Conservation (phyloP, 192 early-diverging fungal genomes). For the Coemansia sp. region DNA sequence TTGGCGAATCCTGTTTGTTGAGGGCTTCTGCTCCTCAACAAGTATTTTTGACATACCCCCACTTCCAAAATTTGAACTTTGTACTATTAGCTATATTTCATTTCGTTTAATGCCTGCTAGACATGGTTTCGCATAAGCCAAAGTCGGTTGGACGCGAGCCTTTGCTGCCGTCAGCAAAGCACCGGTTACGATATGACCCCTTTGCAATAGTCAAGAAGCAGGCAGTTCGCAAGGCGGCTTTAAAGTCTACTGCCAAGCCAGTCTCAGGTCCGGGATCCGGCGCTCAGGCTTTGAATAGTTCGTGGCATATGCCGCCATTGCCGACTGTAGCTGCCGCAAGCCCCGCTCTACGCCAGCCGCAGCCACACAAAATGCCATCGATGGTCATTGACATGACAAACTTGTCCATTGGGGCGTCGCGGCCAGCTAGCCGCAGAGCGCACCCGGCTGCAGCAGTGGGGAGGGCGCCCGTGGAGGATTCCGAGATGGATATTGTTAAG, state of each 20-base stretch:
- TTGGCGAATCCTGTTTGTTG: too few relatives aligned
- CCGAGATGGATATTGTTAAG: neutral
- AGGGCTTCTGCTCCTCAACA: neutral
- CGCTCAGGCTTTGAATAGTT: neutral
- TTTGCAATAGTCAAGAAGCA: neutral
- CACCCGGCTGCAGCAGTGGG: neutral
- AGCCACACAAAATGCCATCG: neutral
- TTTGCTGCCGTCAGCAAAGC: neutral
- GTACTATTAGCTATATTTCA: neutral
- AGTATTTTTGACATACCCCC: neutral
- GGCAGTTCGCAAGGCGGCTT: neutral
- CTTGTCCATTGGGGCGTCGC: neutral
- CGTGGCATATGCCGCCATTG: neutral
- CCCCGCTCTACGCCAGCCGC: neutral
- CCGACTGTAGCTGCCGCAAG: neutral
- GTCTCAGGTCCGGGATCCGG: neutral
- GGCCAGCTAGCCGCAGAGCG: neutral
- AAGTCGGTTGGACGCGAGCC: neutral
- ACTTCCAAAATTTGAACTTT: neutral
- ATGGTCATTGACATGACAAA: neutral
- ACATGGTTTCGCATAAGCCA: slow-evolving; percentile 2
- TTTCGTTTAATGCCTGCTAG: neutral
- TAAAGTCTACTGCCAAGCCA: neutral
- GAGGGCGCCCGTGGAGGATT: neutral
- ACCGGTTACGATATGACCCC: neutral